Base-by-base conservation (phyloP, 2,329 filamentous ascomycete genomes). In the Colletotrichum musae region DNA sequence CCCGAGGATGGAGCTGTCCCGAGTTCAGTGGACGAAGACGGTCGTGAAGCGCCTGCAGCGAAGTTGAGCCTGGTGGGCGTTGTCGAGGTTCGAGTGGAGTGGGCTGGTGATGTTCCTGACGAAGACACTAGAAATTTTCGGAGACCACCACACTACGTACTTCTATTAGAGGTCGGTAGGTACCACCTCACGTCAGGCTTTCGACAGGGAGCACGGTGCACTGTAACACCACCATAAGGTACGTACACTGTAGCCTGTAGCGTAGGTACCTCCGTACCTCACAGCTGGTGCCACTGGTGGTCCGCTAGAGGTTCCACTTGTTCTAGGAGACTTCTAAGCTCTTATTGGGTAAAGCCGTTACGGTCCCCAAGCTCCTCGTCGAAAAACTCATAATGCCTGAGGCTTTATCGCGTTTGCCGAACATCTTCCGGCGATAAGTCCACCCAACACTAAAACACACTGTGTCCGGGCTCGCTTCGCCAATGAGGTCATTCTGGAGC, bases 71-170 rank as follows among this genome's bases (percentile, higher is more conserved):
- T 56, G 61, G 50, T 16, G 54, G 50, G 61, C 61, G 56, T 32
- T 50, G 45, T 48, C 45, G 43, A 65, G 43, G 36, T 47, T 43
- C 54, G 47, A 57, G 57, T 57, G 56, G 63, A 70, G 63, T 61
- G 63, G 57, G 43, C 21, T 67, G 56, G 45, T 6, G 56, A 56
- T 66, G 57, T 67, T 69, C 67, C 56, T 66, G 51, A 67, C 62
- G 67, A 70, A 67, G 57, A 43, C 67, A 67, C 67, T 52, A 70
- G 67, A 70, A 70, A 61, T 70, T 70, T 70, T 70, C 24, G 56
- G 50, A 48, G 67, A 57, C 45, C 2, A 39, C 65, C 47, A n/a
- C 54, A 69, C 62, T 62, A 69, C 53, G 52, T 65, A 36, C 32
- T 10, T 36, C 32, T 36, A 9, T 32, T 9, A 10, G 32, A 10